Conservation (phyloP, 2,329 filamentous ascomycete species). For the Pseudogymnoascus sp. region DNA sequence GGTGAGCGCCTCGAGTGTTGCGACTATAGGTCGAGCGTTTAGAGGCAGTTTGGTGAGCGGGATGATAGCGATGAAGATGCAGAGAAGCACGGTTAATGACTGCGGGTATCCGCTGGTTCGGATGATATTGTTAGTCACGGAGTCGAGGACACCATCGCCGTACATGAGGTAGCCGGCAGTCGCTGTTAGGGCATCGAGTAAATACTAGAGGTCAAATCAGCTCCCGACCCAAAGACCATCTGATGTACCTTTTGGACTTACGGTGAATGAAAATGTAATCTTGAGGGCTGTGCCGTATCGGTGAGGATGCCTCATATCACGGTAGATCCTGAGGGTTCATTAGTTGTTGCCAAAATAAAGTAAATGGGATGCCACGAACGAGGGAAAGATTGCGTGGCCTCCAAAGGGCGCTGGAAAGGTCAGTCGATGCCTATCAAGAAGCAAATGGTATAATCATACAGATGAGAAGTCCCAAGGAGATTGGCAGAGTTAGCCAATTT, state of each 20-base stretch:
- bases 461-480: constrained; percentile 87
- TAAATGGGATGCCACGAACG: neutral
- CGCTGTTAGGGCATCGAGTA: constrained; percentile 74
- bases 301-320: constrained; percentile 65
- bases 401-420: constrained; percentile 43
- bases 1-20: constrained; percentile 71
- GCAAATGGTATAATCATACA: constrained; percentile 34
- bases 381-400: constrained; percentile 62
- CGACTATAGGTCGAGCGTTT: constrained; percentile 79
- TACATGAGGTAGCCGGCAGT: constrained; percentile 90
- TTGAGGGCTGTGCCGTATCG: constrained; percentile 65
- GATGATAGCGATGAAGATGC: constrained; percentile 82
- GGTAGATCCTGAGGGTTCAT: constrained; percentile 62
- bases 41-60: constrained; percentile 92
- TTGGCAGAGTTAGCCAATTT: constrained; percentile 78
- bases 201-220: constrained; percentile 43
- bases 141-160: constrained; percentile 76
- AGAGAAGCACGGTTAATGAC: constrained; percentile 67
- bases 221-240: neutral
- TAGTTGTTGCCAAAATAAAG: neutral
- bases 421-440: neutral
- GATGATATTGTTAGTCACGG: constrained; percentile 87
- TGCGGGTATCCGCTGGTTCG: constrained; percentile 65
- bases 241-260: constrained; percentile 34
- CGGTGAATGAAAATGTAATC: constrained; percentile 77